Evolutionary conservation across 2,329 filamentous ascomycete genomes (phyloP), one percentile per base, ranked within the genome.

Genomic region (Rutstroemia sydowiana): DNA sequence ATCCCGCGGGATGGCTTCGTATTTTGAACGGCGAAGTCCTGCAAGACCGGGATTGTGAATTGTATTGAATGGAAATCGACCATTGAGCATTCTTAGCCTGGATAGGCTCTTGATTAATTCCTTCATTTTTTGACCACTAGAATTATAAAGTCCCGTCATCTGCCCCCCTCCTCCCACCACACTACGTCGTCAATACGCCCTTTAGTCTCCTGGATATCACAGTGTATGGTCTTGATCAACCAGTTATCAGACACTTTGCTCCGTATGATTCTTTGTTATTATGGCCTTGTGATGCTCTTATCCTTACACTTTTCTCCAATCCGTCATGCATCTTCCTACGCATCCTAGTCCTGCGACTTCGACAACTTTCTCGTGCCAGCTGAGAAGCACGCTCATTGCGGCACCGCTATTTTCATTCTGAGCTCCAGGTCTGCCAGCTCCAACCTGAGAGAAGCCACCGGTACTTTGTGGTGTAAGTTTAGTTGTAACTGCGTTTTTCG

Each of bases 291-390:
- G 40, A 39, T 31, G 20, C 46, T 13, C 14, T 6, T 18, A 11
- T 14, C 14, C n/a, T 75, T 73, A 95, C 62, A 95, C 92, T 63
- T 87, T 93, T 66, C 93, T 84, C 74, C 92, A 88, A 75, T 98
- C 93, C 39, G 89, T 93, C 91, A 98, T 96, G 60, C 89, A 89
- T 63, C 93, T 82, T 57, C 90, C 88, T 71, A 98, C 93, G 69
- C 87, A 89, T 41, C 93, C 93, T 60, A 90, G 76, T 21, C 93
- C 93, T 34, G 90, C 88, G 65, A 96, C 84, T 65, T 98, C 93
- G 4, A 97, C 89, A 57, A 96, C 80, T 79, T 96, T 98, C 76
- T 98, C 93, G 68, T 98, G 93, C 93, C 93, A 98, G 71, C 90
- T 96, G 60, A 98, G 75, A 67, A 98, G 70, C 47, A 98, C 93